These are phyloP conservation scores for Rhynchosporium agropyri DNA, from an alignment of 2,329 filamentous ascomycete species.

Conservation along the genomic window DNA sequence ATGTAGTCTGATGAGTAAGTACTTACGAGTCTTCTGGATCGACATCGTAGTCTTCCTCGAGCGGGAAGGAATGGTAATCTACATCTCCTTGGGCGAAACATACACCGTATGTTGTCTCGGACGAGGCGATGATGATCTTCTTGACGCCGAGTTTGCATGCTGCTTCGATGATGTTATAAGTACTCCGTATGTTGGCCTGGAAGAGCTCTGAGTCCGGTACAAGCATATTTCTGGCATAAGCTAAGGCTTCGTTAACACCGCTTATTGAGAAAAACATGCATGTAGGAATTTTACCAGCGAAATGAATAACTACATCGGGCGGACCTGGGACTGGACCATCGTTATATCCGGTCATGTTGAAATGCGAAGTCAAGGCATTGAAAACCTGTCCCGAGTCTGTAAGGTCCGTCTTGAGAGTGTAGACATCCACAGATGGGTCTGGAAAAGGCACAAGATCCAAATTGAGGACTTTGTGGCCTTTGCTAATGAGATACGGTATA, in stretches of 20 bases:
- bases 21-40: slow-evolving; percentile 49
- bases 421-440: slow-evolving; percentile 37
- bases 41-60: slow-evolving; percentile 60
- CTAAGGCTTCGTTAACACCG: slow-evolving; percentile 38
- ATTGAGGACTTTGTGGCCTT: slow-evolving; percentile 45
- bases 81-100: slow-evolving; percentile 61
- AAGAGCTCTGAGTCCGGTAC: slow-evolving; percentile 64
- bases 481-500: slow-evolving; percentile 41
- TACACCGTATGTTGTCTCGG: slow-evolving; percentile 63
- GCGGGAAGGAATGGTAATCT: slow-evolving; percentile 59
- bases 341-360: slow-evolving; percentile 51
- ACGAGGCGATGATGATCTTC: slow-evolving; percentile 63
- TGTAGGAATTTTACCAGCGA: slow-evolving; percentile 28
- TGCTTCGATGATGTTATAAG: slow-evolving; percentile 66
- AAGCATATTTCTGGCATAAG: slow-evolving; percentile 61
- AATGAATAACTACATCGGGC: slow-evolving; percentile 64
- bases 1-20: not conserved
- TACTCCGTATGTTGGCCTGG: slow-evolving; percentile 55
- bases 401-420: slow-evolving; percentile 44
- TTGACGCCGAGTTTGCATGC: slow-evolving; percentile 62
- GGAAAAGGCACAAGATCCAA: slow-evolving; percentile 43
- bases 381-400: slow-evolving; percentile 46
- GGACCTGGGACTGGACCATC: slow-evolving; percentile 45
- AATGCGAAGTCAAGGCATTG: slow-evolving; percentile 50
- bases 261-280: not conserved